Percentiles rank a stretch among this genome's conserved stretches.
These are phyloP conservation scores for Podospora appendiculata DNA, from an alignment of 495 filamentous ascomycete genomes.

Conservation along the genomic window DNA sequence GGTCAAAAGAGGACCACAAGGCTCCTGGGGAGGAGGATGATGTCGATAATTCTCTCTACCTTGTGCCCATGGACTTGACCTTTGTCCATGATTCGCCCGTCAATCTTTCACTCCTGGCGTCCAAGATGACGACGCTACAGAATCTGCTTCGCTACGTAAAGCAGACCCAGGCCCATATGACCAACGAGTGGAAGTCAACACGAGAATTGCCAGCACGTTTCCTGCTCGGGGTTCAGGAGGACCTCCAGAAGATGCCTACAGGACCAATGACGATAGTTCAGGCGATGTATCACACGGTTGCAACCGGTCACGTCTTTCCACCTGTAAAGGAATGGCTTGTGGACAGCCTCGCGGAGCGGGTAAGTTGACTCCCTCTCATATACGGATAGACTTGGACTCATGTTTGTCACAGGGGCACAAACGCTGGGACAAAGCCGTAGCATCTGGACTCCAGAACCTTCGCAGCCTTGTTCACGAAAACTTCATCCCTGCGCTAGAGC, in stretches of 20 bases:
- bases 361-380: constrained; percentile 30
- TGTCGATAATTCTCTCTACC: constrained; percentile 27
- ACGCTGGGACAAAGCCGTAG: constrained; percentile 85
- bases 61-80: constrained; percentile 73
- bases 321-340: constrained; percentile 80
- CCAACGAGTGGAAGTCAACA: constrained; percentile 70
- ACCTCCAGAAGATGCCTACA: constrained; percentile 34
- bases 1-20: constrained; percentile 20
- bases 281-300: constrained; percentile 76
- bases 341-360: constrained; percentile 77
- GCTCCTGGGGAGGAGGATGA: background rate
- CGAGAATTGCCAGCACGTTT: constrained; percentile 74
- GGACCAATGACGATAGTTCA: constrained; percentile 51
- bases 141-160: constrained; percentile 76
- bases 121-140: constrained; percentile 79
- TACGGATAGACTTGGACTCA: background rate
- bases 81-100: constrained; percentile 74
- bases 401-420: constrained; percentile 67
- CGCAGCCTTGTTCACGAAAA: constrained; percentile 75
- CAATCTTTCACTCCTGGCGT: constrained; percentile 73
- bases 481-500: constrained; percentile 78
- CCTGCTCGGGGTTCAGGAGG: constrained; percentile 65
- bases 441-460: constrained; percentile 67
- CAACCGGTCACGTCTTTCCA: constrained; percentile 73
- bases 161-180: constrained; percentile 67